Percentiles rank a stretch among this genome's conserved stretches.
These are phyloP conservation scores for Pugionium cornutum DNA, from an alignment of 345 rosid genomes.

Conservation along the genomic window DNA sequence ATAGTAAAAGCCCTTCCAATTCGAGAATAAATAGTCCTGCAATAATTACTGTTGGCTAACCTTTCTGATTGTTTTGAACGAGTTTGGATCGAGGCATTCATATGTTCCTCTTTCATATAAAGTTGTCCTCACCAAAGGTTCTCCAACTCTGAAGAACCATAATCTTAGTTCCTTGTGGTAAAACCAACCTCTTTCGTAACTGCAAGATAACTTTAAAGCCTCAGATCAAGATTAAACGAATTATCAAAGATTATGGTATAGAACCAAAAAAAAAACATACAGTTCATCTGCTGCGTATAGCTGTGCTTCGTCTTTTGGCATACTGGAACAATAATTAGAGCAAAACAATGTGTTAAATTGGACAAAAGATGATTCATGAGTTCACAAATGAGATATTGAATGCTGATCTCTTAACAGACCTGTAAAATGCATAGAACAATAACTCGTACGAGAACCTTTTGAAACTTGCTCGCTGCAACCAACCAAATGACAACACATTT, in stretches of 20 bases:
- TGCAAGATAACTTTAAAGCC: slow-evolving; percentile 40
- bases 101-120: slow-evolving; percentile 83
- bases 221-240: neutral
- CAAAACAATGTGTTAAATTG: neutral
- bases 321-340: slow-evolving; percentile 53
- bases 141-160: slow-evolving; percentile 84
- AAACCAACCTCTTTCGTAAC: slow-evolving; percentile 86
- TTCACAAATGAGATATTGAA: neutral
- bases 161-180: slow-evolving; percentile 80
- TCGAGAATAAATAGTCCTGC: neutral
- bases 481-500: slow-evolving; percentile 15
- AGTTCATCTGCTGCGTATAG: slow-evolving; percentile 91
- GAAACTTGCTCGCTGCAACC: slow-evolving; percentile 82
- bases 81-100: slow-evolving; percentile 79
- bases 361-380: slow-evolving; percentile 1
- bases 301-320: slow-evolving; percentile 98
- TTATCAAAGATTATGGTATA: slow-evolving; percentile 19
- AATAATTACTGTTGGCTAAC: slow-evolving; percentile 39
- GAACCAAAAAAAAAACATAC: slow-evolving; percentile 48
- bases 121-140: slow-evolving; percentile 79
- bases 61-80: slow-evolving; percentile 77
- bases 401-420: slow-evolving; percentile 45
- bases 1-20: neutral
- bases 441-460: slow-evolving; percentile 70
- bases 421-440: slow-evolving; percentile 86